Conservation (phyloP, 2,329 filamentous ascomycete species). For the Stemphylium beticola region DNA sequence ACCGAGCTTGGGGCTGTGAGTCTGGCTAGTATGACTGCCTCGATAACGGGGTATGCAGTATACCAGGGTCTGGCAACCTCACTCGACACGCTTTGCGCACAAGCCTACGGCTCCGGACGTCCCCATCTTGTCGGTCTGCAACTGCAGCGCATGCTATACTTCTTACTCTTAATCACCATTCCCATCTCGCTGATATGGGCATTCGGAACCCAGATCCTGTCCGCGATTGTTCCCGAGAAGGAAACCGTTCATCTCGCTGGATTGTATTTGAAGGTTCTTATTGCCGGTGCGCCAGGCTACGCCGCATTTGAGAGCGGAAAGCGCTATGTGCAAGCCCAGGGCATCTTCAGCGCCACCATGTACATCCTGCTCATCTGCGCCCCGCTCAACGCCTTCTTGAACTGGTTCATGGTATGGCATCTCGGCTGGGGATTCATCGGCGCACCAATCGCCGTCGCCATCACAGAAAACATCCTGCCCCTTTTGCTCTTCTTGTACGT, state of each 20-base stretch:
- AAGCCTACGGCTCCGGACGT: slow-evolving; percentile 90
- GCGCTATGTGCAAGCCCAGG: slow-evolving; percentile 87
- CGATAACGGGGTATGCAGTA: slow-evolving; percentile 56
- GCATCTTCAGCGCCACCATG: slow-evolving; percentile 80
- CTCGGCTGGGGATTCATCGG: slow-evolving; percentile 68
- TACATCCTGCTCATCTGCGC: slow-evolving; percentile 84
- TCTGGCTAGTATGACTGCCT: slow-evolving; percentile 57
- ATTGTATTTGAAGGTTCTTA: slow-evolving; percentile 72
- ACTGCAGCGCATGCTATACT: slow-evolving; percentile 80
- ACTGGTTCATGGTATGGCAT: slow-evolving; percentile 80
- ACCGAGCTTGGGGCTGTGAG: slow-evolving; percentile 56
- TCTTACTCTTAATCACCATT: slow-evolving; percentile 73
- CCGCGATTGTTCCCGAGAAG: slow-evolving; percentile 70
- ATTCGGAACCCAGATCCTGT: slow-evolving; percentile 68
- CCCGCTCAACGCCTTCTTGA: slow-evolving; percentile 79
- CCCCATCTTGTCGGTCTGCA: slow-evolving; percentile 87
- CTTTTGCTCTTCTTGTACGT: slow-evolving; percentile 77
- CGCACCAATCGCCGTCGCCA: slow-evolving; percentile 76
- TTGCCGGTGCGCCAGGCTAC: slow-evolving; percentile 75
- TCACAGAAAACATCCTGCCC: slow-evolving; percentile 78
- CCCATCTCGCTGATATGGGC: slow-evolving; percentile 77
- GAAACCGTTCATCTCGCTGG: slow-evolving; percentile 75
- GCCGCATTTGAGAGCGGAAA: slow-evolving; percentile 80
- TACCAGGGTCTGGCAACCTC: slow-evolving; percentile 78
- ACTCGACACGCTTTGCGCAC: slow-evolving; percentile 89